phyloP scores from a whole-genome alignment of 1,139 yeast species.

The Pichia sp. region DNA sequence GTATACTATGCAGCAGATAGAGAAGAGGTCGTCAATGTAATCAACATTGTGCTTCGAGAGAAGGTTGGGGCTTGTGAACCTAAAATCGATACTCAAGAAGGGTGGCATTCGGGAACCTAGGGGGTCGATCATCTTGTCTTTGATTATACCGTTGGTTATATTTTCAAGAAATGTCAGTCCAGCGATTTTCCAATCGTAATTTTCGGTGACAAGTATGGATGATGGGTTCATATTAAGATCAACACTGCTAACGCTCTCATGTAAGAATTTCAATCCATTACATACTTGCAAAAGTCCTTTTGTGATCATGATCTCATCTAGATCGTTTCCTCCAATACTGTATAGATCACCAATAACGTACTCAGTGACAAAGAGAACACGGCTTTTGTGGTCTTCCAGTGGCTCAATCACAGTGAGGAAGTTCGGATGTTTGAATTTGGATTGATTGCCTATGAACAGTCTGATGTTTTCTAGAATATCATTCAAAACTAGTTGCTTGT shows the following conservation, averaged over 20 bases:
- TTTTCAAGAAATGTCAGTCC: conserved; percentile 67
- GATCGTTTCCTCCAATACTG: conserved; percentile 33
- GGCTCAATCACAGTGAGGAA: conserved; percentile 78
- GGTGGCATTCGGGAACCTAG: conserved; percentile 68
- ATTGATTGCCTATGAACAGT: conserved; percentile 58
- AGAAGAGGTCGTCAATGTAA: conserved; percentile 73
- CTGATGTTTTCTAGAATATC: conserved; percentile 34
- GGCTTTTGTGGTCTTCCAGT: conserved; percentile 74
- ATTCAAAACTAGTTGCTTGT: conserved; percentile 23
- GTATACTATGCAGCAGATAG: conserved; percentile 68
- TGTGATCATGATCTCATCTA: conserved; percentile 69
- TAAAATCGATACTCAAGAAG: conserved; percentile 63
- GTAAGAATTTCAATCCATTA: conserved; percentile 76
- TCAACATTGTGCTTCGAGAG: conserved; percentile 53
- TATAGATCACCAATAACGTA: conserved; percentile 56
- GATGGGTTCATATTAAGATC: conserved; percentile 78
- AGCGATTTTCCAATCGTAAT: conserved; percentile 90
- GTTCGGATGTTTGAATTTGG: conserved; percentile 85
- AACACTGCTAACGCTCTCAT: conserved; percentile 64
- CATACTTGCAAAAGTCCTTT: conserved; percentile 78
- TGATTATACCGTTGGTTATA: conserved; percentile 31
- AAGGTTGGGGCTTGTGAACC: conserved; percentile 73
- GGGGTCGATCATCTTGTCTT: conserved; percentile 51
- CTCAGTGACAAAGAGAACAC: conserved; percentile 81
- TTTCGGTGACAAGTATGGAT: conserved; percentile 68